Base-by-base conservation (phyloP, 1,139 yeast genomes). In the Suzukiozyma palmioleophila region DNA sequence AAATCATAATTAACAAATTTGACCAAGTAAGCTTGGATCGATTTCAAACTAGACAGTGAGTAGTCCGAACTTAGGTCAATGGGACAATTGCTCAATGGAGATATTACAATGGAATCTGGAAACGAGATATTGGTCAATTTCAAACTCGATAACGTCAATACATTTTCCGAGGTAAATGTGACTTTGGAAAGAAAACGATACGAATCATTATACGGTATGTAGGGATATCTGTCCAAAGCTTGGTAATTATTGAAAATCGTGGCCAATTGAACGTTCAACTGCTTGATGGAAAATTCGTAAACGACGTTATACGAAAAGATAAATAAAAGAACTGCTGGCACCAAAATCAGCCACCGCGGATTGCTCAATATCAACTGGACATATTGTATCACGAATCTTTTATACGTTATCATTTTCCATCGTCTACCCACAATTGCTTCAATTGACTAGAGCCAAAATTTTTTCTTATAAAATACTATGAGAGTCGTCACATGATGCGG, bases 241-340 rank as follows among this genome's bases (percentile, higher is more conserved):
- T 36, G 21, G 16, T 41, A 39, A n/a, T 18, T n/a, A n/a, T 32
- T 25, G 12, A 16, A 31, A 15, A 44, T 15, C n/a, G 36, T 13
- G n/a, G 37, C 38, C 27, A 37, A 27, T 26, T 36, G 41, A 14
- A 36, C 24, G 39, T 57, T 56, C 24, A 54, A 32, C 15, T 44
- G 47, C 35, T 47, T 43, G 14, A 56, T 43, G 1, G 57, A 50
- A 27, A 55, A 52, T 30, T 59, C 62, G 41, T 59, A 59, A 10
- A 51, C 37, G 15, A 56, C 47, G 35, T 50, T 46, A 51, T 77
- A 80, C 7, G 83, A 69, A n/a, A 79, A 44, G 3, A 74, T 58
- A 44, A 78, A 75, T 2, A 72, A 62, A 3, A 77, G 38, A 3
- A 78, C 56, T 2, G 77, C 62, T 0, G 85, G 82, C 58, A 74